Evolutionary conservation across 352 stramenopile genomes (phyloP).

Genomic region (Aphanomyces invadans): DNA sequence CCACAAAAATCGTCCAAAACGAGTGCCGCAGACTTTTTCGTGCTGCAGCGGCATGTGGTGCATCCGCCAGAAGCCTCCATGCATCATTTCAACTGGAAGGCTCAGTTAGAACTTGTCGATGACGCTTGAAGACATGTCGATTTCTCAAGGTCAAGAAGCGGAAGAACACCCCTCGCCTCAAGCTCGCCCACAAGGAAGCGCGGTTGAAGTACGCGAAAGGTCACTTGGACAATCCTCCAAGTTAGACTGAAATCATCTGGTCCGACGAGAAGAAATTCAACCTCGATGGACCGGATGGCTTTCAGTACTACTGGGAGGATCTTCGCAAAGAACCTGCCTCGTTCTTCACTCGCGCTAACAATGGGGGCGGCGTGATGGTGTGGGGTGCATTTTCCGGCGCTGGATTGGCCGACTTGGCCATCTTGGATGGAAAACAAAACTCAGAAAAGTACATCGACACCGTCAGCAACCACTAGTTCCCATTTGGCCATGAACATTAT

Average conservation of each 20-base stretch:
- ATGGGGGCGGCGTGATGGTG: constrained; percentile 1
- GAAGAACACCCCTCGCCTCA: too few relatives aligned
- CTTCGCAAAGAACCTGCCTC: constrained; percentile 12
- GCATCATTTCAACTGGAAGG: too few relatives aligned
- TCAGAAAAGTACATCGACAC: background rate
- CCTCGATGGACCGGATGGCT: constrained; percentile 33
- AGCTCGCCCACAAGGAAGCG: too few relatives aligned
- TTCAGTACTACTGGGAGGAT: constrained; percentile 31
- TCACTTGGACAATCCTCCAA: too few relatives aligned
- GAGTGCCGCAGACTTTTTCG: background rate
- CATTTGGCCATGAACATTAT: background rate
- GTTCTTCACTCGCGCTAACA: background rate
- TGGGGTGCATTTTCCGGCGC: background rate
- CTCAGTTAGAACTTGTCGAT: too few relatives aligned
- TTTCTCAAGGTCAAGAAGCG: too few relatives aligned
- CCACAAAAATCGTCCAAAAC: background rate
- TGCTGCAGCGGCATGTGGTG: background rate
- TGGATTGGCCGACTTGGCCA: background rate
- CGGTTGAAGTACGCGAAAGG: too few relatives aligned
- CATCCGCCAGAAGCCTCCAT: background rate
- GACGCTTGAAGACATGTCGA: too few relatives aligned
- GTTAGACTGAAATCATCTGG: too few relatives aligned
- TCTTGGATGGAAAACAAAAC: constrained; percentile 2
- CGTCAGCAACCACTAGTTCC: background rate
- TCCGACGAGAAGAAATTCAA: constrained; percentile 40